phyloP scores from a whole-genome alignment of 345 rosid genomes.

The Euphorbia peplus region DNA sequence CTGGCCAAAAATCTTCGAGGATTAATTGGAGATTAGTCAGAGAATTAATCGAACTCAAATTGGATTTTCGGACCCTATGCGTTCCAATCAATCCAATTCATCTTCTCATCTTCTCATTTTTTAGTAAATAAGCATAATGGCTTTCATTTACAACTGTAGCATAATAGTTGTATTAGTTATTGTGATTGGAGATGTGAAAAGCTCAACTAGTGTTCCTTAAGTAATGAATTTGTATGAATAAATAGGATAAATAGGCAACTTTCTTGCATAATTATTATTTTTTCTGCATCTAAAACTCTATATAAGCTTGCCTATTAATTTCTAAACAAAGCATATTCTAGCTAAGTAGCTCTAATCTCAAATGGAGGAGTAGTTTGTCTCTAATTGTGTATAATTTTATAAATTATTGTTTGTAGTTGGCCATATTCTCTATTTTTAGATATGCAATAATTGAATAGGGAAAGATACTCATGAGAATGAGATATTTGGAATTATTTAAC shows the following conservation, averaged over 20 bases:
- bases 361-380: not conserved
- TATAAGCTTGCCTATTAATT: not conserved
- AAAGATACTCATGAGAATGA: not conserved
- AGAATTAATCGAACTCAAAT: too few relatives aligned
- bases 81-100: too few relatives aligned
- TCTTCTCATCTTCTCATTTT: too few relatives aligned
- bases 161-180: too few relatives aligned
- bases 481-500: not conserved
- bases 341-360: not conserved
- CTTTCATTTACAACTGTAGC: too few relatives aligned
- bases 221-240: not conserved
- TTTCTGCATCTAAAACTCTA: not conserved
- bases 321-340: not conserved
- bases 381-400: not conserved
- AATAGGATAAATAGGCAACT: not conserved
- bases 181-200: too few relatives aligned
- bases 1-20: too few relatives aligned
- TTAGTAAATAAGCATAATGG: too few relatives aligned
- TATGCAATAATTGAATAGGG: not conserved
- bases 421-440: conserved; percentile 1
- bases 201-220: too few relatives aligned
- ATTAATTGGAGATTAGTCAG: too few relatives aligned
- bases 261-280: not conserved
- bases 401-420: not conserved
- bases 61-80: too few relatives aligned